phyloP scores from a whole-genome alignment of 257 asterid species.

The Solanum ahanhuiri region DNA sequence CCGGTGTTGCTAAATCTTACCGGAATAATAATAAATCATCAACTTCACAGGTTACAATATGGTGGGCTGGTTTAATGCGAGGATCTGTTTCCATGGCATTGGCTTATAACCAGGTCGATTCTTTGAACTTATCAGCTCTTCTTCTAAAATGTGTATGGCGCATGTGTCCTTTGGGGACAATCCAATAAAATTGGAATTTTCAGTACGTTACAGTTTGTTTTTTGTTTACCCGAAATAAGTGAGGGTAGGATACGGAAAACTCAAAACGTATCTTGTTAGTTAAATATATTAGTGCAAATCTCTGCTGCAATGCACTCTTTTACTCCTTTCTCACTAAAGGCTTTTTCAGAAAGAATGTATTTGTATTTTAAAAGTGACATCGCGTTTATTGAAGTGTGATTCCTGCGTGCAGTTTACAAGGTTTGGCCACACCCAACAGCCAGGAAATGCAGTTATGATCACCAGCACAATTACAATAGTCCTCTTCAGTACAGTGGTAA shows the following conservation, averaged over 20 bases:
- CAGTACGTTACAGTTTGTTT: not conserved
- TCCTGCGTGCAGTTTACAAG: slow-evolving; percentile 45
- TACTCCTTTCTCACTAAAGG: not conserved
- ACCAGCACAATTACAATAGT: slow-evolving; percentile 70
- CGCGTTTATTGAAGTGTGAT: not conserved
- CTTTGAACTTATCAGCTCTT: not conserved
- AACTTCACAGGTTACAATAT: slow-evolving; percentile 39
- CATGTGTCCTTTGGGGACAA: not conserved
- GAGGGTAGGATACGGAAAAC: not conserved
- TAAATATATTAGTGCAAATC: not conserved
- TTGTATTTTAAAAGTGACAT: not conserved
- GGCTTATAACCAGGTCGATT: slow-evolving; percentile 69
- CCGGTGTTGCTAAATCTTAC: not conserved
- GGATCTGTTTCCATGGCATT: slow-evolving; percentile 85
- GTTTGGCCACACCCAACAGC: slow-evolving; percentile 61
- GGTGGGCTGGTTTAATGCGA: slow-evolving; percentile 89
- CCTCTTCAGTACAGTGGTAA: slow-evolving; percentile 65
- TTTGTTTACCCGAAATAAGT: not conserved
- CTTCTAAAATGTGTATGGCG: not conserved
- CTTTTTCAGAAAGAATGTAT: not conserved
- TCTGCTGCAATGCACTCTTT: not conserved
- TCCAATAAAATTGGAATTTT: not conserved
- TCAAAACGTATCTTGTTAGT: not conserved
- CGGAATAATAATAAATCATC: not conserved
- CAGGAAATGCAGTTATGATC: slow-evolving; percentile 58